phyloP scores from a whole-genome alignment of 1,139 yeast genomes.

The Geotrichum citri-aurantii region DNA sequence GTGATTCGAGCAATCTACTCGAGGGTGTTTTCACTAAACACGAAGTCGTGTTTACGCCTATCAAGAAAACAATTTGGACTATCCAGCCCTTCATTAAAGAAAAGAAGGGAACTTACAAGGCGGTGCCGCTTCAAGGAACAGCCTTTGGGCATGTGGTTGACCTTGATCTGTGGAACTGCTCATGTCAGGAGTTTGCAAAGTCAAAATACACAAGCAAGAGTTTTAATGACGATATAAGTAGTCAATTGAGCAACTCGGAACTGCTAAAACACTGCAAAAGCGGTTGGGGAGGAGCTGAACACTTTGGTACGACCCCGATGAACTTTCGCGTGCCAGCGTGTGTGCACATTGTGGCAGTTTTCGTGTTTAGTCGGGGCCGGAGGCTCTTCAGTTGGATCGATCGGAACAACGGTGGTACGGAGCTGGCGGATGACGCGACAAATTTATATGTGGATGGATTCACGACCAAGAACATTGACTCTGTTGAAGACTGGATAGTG shows the following conservation, averaged over 20 bases:
- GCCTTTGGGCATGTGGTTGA: constrained; percentile 13
- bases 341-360: constrained; percentile 11
- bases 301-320: not conserved
- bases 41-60: not conserved
- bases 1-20: not conserved
- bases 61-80: constrained; percentile 5
- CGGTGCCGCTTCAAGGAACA: constrained; percentile 10
- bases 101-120: constrained; percentile 5
- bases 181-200: constrained; percentile 15
- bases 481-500: constrained; percentile 10
- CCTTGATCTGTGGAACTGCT: constrained; percentile 14
- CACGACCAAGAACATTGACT: not conserved
- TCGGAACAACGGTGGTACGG: not conserved
- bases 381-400: constrained; percentile 8
- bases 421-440: not conserved
- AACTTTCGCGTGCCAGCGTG: constrained; percentile 11
- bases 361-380: constrained; percentile 8
- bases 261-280: not conserved
- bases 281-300: constrained; percentile 7
- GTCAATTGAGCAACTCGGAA: not conserved
- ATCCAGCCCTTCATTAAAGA: constrained; percentile 10
- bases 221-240: not conserved
- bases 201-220: constrained; percentile 13
- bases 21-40: constrained; percentile 11
- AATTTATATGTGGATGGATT: not conserved